Evolutionary conservation across 257 asterid genomes (phyloP).

Genomic region (Penstemon davidsonii): DNA sequence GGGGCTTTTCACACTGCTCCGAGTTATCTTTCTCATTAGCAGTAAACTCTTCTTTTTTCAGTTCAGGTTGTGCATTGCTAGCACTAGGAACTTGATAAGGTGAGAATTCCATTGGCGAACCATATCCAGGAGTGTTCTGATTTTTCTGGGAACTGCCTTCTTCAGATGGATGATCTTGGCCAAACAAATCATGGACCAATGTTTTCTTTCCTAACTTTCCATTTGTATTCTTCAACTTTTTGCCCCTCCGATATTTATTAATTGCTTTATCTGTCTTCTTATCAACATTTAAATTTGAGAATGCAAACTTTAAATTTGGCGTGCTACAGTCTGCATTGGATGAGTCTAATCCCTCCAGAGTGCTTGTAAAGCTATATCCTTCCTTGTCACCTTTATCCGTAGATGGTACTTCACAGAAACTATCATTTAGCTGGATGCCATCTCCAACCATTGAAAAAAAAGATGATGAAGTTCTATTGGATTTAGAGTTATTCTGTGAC

Average conservation of each 20-base stretch:
- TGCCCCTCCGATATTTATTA: slow-evolving; percentile 42
- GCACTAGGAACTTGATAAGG: slow-evolving; percentile 53
- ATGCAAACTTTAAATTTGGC: slow-evolving; percentile 41
- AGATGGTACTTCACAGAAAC: slow-evolving; percentile 36
- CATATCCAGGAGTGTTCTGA: slow-evolving; percentile 53
- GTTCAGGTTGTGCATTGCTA: slow-evolving; percentile 37
- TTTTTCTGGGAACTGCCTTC: slow-evolving; percentile 39
- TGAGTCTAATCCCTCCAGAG: slow-evolving; percentile 33
- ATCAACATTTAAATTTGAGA: slow-evolving; percentile 35
- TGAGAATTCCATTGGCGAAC: slow-evolving; percentile 96
- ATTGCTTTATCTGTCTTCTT: slow-evolving; percentile 40
- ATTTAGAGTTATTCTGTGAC: slow-evolving; percentile 26
- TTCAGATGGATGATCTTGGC: slow-evolving; percentile 31
- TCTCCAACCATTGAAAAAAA: slow-evolving; percentile 32
- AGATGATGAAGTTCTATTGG: slow-evolving; percentile 31
- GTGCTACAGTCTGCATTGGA: slow-evolving; percentile 41
- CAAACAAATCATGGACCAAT: slow-evolving; percentile 39
- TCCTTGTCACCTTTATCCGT: slow-evolving; percentile 41
- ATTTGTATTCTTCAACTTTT: slow-evolving; percentile 47
- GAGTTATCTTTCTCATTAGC: slow-evolving; percentile 26
- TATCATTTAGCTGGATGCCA: slow-evolving; percentile 31
- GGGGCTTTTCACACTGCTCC: slow-evolving; percentile 34
- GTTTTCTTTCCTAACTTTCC: slow-evolving; percentile 50
- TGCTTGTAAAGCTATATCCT: slow-evolving; percentile 34
- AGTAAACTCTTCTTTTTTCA: slow-evolving; percentile 31